Evolutionary conservation across 495 filamentous ascomycete species (phyloP).

Genomic region (Neurospora discreta): DNA sequence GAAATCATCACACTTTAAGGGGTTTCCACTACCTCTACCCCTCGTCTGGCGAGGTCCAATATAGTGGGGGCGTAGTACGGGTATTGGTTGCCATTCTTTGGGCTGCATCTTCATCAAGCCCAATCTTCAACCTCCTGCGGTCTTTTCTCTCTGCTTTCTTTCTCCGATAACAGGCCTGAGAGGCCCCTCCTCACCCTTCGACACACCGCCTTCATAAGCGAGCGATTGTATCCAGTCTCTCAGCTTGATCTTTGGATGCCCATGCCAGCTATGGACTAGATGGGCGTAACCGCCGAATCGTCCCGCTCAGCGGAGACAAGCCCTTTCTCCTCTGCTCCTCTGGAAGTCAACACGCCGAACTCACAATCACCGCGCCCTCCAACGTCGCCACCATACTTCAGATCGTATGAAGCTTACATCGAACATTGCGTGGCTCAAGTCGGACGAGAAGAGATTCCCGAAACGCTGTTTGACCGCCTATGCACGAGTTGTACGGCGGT

Average conservation of each 20-base stretch:
- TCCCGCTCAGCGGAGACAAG: not conserved
- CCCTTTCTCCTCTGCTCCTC: not conserved
- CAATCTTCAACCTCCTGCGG: not conserved
- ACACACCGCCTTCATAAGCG: not conserved
- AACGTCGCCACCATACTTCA: not conserved
- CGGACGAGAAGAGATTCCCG: not conserved
- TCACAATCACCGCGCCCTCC: not conserved
- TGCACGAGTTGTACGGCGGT: not conserved
- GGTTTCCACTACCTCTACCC: not conserved
- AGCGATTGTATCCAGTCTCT: not conserved
- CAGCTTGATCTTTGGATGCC: not conserved
- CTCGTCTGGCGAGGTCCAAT: too few relatives aligned
- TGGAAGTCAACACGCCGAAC: not conserved
- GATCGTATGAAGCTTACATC: not conserved
- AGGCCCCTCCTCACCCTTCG: not conserved
- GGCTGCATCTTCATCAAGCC: not conserved
- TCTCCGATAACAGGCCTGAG: not conserved
- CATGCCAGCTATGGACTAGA: not conserved
- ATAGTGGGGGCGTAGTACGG: too few relatives aligned
- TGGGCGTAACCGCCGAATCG: not conserved
- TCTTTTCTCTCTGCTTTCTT: not conserved
- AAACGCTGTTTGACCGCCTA: not conserved
- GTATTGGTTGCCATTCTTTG: not conserved
- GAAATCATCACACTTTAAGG: too few relatives aligned
- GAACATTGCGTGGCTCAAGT: not conserved